Base-by-base conservation (phyloP, 768 basidiomycete species). In the Sarcodon aspratus region DNA sequence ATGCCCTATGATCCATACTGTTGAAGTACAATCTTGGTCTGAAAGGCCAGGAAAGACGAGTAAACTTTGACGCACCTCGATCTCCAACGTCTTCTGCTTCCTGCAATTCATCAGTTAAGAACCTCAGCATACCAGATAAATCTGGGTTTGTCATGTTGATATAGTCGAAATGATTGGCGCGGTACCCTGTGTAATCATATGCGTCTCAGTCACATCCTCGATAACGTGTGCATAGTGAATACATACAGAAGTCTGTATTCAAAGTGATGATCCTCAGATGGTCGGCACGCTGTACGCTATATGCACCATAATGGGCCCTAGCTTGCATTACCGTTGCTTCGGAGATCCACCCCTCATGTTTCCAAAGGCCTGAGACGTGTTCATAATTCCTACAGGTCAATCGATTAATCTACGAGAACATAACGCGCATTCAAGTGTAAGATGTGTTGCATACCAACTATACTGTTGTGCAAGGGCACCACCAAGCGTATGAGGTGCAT, bases 81-180 rank as follows among this genome's bases (percentile, higher is more conserved):
- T 87, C 84, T 7, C 84, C 80, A 17, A 72, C 70, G 57, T 89
- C 85, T 62, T 89, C 86, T 7, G 85, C 85, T 47, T 70, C 79
- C 61, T 89, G 85, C 11, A 88, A 65, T 59, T 88, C 83, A 51
- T 85, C 79, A 6, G 85, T 87, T 53, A 89, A 57, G 64, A 85
- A 87, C 35, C 82, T 71, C 55, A 88, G 66, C 78, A 87, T 83
- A 17, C 85, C 85, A 40, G 82, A 86, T 36, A 69, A 68, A 61
- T 89, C 86, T 9, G 80, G 74, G 21, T 74, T 60, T 18, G 78
- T 79, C 57, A 84, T 71, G 55, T 88, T 85, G 64, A 88, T 80
- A 57, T 82, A 89, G 60, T 82, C 83, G 66, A 86, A 84, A 54
- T 74, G 78, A 59, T 89, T 89, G 10, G 78, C 69, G 45, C 79